These are phyloP conservation scores for Lyophyllum semitale DNA, from an alignment of 768 basidiomycete genomes.

Conservation along the genomic window DNA sequence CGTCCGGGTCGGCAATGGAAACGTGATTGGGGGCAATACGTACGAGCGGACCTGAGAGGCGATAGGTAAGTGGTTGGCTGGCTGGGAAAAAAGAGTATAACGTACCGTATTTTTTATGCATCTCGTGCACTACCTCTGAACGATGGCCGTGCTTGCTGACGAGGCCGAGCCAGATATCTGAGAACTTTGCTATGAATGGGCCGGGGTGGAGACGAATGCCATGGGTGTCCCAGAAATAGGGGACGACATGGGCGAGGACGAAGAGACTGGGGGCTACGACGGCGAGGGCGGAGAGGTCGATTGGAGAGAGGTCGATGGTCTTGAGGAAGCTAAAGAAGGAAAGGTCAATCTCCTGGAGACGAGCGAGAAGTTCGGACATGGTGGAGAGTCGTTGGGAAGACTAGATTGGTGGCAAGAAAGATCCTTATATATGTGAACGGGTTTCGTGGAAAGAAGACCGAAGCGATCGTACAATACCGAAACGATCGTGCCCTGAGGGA, in stretches of 20 bases:
- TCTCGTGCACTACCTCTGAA: slow-evolving; percentile 69
- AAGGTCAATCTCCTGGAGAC: slow-evolving; percentile 13
- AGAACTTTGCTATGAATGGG: slow-evolving; percentile 69
- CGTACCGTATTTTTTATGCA: slow-evolving; percentile 76
- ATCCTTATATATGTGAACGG: neutral
- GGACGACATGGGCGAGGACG: slow-evolving; percentile 39
- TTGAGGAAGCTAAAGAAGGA: slow-evolving; percentile 18
- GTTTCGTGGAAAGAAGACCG: neutral
- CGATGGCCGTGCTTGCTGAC: slow-evolving; percentile 70
- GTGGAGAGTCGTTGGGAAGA: neutral
- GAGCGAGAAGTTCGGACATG: slow-evolving; percentile 29
- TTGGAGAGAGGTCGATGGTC: slow-evolving; percentile 20
- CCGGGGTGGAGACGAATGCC: slow-evolving; percentile 67
- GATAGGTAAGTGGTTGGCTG: neutral
- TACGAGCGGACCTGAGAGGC: slow-evolving; percentile 55
- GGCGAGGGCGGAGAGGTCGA: slow-evolving; percentile 26
- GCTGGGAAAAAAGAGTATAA: neutral
- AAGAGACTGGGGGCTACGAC: slow-evolving; percentile 28
- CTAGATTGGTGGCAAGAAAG: neutral
- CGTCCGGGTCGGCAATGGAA: slow-evolving; percentile 77
- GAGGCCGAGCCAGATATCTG: slow-evolving; percentile 73
- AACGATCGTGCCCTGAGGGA: neutral
- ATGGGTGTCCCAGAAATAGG: slow-evolving; percentile 61
- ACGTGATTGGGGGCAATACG: slow-evolving; percentile 79
- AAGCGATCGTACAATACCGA: neutral